phyloP scores from a whole-genome alignment of 768 basidiomycete genomes.

The Lentinula edodes region DNA sequence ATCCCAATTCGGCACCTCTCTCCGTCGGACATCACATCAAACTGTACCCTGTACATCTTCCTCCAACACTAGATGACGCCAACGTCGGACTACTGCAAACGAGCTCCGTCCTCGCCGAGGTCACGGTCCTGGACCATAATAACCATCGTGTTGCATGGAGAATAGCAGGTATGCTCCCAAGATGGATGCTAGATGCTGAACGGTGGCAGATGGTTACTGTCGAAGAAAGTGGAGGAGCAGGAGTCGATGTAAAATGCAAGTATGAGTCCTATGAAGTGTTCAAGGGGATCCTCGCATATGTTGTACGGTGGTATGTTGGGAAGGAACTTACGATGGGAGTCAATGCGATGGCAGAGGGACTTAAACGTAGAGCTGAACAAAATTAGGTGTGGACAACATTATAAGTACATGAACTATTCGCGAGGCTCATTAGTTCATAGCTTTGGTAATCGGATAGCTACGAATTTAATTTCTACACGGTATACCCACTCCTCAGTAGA shows the following conservation, averaged over 20 bases:
- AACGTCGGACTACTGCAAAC: slow-evolving; percentile 24
- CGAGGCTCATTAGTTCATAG: too few species aligned
- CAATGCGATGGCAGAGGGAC: slow-evolving; percentile 46
- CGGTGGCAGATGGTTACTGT: slow-evolving; percentile 62
- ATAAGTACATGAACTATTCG: too few species aligned
- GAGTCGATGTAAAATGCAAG: slow-evolving; percentile 30
- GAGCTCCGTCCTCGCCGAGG: slow-evolving; percentile 34
- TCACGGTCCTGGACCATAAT: slow-evolving; percentile 47
- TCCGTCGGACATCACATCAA: slow-evolving; percentile 39
- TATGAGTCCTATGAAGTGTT: slow-evolving; percentile 67
- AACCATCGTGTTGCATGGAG: slow-evolving; percentile 57
- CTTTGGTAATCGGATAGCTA: too few species aligned
- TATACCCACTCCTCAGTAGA: too few species aligned
- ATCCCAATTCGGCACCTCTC: background rate
- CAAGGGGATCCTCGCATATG: slow-evolving; percentile 46
- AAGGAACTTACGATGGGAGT: slow-evolving; percentile 40
- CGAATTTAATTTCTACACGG: too few species aligned
- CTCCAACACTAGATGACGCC: slow-evolving; percentile 48
- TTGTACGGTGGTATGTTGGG: slow-evolving; percentile 40
- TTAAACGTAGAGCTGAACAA: slow-evolving; percentile 48
- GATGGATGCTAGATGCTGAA: slow-evolving; percentile 45
- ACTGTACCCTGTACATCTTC: slow-evolving; percentile 52
- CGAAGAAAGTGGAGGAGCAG: slow-evolving; percentile 35
- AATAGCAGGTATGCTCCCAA: slow-evolving; percentile 27
- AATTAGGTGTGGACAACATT: background rate